Evolutionary conservation across 2,329 filamentous ascomycete genomes (phyloP).

Genomic region (Stemphylium vesicarium): DNA sequence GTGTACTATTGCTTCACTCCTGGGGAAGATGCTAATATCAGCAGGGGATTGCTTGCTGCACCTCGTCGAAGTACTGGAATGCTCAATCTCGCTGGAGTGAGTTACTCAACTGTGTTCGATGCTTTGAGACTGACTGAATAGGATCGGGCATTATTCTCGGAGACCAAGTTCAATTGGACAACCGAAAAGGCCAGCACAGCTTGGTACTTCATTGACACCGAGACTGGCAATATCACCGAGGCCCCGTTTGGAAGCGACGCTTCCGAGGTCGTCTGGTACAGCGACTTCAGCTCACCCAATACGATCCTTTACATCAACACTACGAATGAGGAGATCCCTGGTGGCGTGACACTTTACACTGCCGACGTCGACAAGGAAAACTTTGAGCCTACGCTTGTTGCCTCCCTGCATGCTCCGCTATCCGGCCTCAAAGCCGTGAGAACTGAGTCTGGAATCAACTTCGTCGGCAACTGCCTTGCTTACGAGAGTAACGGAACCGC

Average conservation of each 20-base stretch:
- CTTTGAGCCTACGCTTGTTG: constrained; percentile 40
- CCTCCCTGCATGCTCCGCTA: constrained; percentile 55
- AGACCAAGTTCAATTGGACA: constrained; percentile 47
- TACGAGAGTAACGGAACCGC: constrained; percentile 70
- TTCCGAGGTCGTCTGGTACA: constrained; percentile 45
- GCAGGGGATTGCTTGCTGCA: constrained; percentile 31
- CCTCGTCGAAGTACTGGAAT: constrained; percentile 42
- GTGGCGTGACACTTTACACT: constrained; percentile 45
- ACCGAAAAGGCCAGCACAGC: constrained; percentile 56
- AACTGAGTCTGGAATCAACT: constrained; percentile 52
- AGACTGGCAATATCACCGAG: constrained; percentile 40
- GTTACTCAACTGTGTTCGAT: not conserved
- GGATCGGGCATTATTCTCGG: constrained; percentile 43
- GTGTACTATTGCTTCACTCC: not conserved
- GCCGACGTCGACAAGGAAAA: constrained; percentile 36
- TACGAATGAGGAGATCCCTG: constrained; percentile 63
- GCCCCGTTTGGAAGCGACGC: constrained; percentile 42
- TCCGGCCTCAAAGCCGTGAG: constrained; percentile 56
- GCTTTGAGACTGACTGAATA: constrained; percentile 14
- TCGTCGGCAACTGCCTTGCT: constrained; percentile 64
- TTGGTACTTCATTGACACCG: constrained; percentile 45
- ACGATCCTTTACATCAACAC: constrained; percentile 69
- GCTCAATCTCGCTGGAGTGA: constrained; percentile 43
- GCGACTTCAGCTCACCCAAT: constrained; percentile 26
- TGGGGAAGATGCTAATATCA: constrained; percentile 6